Base-by-base conservation (phyloP, 495 filamentous ascomycete species). In the Penicillium bialowiezense region DNA sequence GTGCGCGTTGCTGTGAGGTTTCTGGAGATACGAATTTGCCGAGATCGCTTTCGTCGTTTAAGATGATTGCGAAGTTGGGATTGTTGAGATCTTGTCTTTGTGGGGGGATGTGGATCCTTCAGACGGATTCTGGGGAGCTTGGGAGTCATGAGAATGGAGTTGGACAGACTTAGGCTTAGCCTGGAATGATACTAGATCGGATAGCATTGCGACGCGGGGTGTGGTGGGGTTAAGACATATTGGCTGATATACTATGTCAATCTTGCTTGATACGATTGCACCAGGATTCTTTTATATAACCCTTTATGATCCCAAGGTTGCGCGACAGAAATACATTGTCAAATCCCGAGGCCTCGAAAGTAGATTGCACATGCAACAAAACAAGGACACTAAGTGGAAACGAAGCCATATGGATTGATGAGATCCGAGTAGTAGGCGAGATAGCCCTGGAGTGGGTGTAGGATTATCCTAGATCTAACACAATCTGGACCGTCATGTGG, bases 1-100 rank as follows among this genome's bases (percentile, higher is more conserved):
- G 73, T 55, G 70, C 73, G 15, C 63, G 73, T 2, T 76, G 73
- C 44, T 68, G 70, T 50, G 73, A 73, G 58, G 55, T 73, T 13
- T 63, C 71, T 13, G 70, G 64, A 12, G 69, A 72, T 44, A 50
- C 59, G 19, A 55, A 55, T 13, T 50, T 67, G 37, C 69, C 66
- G 4, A 57, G 70, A 9, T 66, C 73, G 20, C 23, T 65, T n/a
- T 43, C 63, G 19, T 68, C 64, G 40, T 71, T 70, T 29, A 65
- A 64, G 13, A 65, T 76, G 70, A 61, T 71, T 44, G 59, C 58
- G 26, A 71, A 70, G 46, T 44, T 74, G 63, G 67, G 63, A 29
- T 37, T 73, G 48, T 39, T 76, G 45, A 51, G 73, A 18, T 58
- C 55, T 49, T 76, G 73, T 68, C 63, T 73, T 42, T 76, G 73